Base-by-base conservation (phyloP, 2,329 filamentous ascomycete species). In the Arthrobotrys conoides region DNA sequence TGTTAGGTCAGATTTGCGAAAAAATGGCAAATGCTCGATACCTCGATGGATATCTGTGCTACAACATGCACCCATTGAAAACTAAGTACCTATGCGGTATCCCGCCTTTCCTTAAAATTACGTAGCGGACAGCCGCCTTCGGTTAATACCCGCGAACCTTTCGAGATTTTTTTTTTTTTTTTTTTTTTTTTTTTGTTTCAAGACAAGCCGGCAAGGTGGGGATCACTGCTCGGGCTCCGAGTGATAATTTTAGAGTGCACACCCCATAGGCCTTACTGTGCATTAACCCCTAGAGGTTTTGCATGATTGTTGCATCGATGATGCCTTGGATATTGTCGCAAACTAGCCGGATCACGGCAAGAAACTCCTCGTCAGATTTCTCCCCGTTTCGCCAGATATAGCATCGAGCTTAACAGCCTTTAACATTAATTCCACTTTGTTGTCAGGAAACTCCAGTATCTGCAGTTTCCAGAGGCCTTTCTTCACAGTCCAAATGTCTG, bases 401-500 rank as follows among this genome's bases (percentile, higher is more conserved):
- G 73, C 73, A 38, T 71, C 61, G 4, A 77, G 73, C 44, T 77
- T 77, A 44, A 77, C 67, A 6, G 67, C 73, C n/a, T 68, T 77
- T n/a, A 77, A 48, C 46, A 77, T 64, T 27, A 77, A 10, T 36
- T 77, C 73, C 20, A 77, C 73, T 46, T 71, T 77, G 63, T 64
- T 77, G 51, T 77, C 73, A 14, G 73, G 73, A 46, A 77, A 77
- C 20, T 77, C 73, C n/a, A 77, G 36, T 44, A 77, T 71, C 36
- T 77, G 73, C 22, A 77, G 44, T 53, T 77, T 77, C 73, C 73
- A 77, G 27, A 77, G 67, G 10, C 72, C 72, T 33, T 66, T 76
- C 66, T 71, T 76, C 16, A 76, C 66, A 8, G 72, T 76, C 72
- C 72, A 76, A 8, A 44, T 65, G 59, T 76, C 72, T 57, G 73